phyloP scores from a whole-genome alignment of 495 filamentous ascomycete genomes.

The Thermochaetoides thermophila region DNA sequence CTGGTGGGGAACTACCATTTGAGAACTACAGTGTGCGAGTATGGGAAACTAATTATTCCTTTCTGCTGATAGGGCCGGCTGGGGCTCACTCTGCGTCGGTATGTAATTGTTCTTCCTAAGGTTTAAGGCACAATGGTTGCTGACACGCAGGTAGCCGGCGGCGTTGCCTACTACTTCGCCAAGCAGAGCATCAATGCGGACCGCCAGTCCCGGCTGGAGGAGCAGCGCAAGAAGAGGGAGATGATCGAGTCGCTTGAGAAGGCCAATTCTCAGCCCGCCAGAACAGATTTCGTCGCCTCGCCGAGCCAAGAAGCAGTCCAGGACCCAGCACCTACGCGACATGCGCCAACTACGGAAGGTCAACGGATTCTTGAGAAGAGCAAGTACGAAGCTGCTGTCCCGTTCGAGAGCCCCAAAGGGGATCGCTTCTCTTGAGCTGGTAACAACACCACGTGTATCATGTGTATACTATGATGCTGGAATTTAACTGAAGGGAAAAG shows the following conservation, averaged over 20 bases:
- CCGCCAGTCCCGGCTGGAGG: slow-evolving; percentile 54
- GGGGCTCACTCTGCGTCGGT: slow-evolving; percentile 75
- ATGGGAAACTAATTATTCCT: slow-evolving; percentile 3
- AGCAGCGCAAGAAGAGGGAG: slow-evolving; percentile 47
- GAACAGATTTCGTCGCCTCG: slow-evolving; percentile 48
- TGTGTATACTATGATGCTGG: no score
- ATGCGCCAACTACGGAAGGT: slow-evolving; percentile 59
- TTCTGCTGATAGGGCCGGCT: slow-evolving; percentile 54
- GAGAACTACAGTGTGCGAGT: no score
- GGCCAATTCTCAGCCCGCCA: slow-evolving; percentile 13
- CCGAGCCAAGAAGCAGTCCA: slow-evolving; percentile 65
- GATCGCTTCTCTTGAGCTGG: slow-evolving; percentile 66
- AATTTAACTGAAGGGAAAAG: no score
- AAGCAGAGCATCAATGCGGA: slow-evolving; percentile 89
- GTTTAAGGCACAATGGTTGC: no score
- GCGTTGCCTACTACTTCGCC: slow-evolving; percentile 81
- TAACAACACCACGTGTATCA: no score
- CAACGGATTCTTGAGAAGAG: slow-evolving; percentile 63
- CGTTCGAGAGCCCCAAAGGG: slow-evolving; percentile 61
- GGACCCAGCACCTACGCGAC: slow-evolving; percentile 78
- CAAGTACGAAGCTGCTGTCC: slow-evolving; percentile 66
- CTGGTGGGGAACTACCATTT: slow-evolving; percentile 36
- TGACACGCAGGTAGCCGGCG: slow-evolving; percentile 67
- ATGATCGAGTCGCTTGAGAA: slow-evolving; percentile 46
- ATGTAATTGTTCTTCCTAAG: no score